Conservation (phyloP, 768 basidiomycete species). For the Naganishia onofrii region DNA sequence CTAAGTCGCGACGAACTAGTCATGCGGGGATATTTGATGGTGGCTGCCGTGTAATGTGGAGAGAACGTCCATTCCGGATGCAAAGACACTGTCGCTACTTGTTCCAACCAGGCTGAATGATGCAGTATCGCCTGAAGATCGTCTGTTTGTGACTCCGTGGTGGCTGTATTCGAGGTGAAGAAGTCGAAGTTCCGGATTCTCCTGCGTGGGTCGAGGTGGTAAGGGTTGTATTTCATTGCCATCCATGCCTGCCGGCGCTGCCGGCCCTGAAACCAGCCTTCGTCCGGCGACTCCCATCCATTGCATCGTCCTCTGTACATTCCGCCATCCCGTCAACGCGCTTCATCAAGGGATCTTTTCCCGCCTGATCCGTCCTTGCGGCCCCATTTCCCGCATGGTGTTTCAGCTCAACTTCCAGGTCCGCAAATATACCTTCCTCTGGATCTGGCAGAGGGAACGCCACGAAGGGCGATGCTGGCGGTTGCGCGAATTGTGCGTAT, state of each 20-base stretch:
- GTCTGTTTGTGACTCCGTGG: neutral
- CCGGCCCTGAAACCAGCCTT: neutral
- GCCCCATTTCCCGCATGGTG: neutral
- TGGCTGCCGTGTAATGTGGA: neutral
- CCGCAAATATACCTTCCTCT: neutral
- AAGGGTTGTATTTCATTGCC: neutral
- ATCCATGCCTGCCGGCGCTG: neutral
- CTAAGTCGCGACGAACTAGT: too few species aligned
- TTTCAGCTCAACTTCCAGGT: neutral
- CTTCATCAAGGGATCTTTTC: neutral
- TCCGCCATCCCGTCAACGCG: neutral
- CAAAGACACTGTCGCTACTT: neutral
- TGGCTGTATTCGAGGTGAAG: neutral
- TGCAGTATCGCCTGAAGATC: neutral
- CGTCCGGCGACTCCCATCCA: neutral
- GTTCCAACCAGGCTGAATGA: neutral
- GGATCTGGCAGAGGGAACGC: conserved; percentile 37
- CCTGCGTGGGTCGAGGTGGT: neutral
- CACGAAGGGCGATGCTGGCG: conserved; percentile 39
- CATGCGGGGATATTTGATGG: neutral
- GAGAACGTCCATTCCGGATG: neutral
- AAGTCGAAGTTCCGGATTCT: neutral
- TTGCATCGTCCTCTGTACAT: neutral
- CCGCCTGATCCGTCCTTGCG: neutral
- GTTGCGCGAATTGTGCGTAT: conserved; percentile 43